phyloP scores from a whole-genome alignment of 805 yeast species.

The Suhomyces canberraensis region DNA sequence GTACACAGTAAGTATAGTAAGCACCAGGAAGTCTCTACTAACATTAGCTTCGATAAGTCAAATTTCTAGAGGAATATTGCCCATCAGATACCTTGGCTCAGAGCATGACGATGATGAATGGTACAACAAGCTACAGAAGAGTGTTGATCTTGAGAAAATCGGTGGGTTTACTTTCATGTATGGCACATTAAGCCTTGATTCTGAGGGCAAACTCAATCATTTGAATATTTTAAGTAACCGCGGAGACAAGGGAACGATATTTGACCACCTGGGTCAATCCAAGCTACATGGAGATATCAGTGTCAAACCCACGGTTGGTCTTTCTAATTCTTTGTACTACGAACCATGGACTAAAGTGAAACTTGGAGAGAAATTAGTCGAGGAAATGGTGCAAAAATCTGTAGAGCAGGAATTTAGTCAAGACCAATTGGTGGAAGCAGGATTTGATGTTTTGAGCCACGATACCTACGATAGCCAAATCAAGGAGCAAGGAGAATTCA shows the following conservation, averaged over 20 bases:
- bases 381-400: constrained; percentile 18
- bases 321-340: constrained; percentile 65
- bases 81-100: constrained; percentile 41
- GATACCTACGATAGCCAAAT: constrained; percentile 36
- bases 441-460: constrained; percentile 54
- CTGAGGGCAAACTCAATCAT: constrained; percentile 24
- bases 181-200: constrained; percentile 41
- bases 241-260: constrained; percentile 38
- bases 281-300: constrained; percentile 18
- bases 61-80: constrained; percentile 53
- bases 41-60: constrained; percentile 24
- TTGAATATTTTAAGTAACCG: constrained; percentile 51
- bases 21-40: constrained; percentile 9
- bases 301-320: constrained; percentile 44
- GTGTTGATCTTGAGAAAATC: constrained; percentile 25
- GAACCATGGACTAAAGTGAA: constrained; percentile 76
- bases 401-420: constrained; percentile 18
- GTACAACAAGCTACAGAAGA: constrained; percentile 30
- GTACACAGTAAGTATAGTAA: constrained; percentile 2
- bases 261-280: constrained; percentile 9
- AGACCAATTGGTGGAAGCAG: constrained; percentile 43
- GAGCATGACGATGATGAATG: constrained; percentile 38
- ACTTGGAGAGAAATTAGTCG: constrained; percentile 40
- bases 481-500: constrained; percentile 12
- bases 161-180: constrained; percentile 66